Evolutionary conservation across 1,139 yeast species (phyloP).

Genomic region (Suhomyces bokatorum): DNA sequence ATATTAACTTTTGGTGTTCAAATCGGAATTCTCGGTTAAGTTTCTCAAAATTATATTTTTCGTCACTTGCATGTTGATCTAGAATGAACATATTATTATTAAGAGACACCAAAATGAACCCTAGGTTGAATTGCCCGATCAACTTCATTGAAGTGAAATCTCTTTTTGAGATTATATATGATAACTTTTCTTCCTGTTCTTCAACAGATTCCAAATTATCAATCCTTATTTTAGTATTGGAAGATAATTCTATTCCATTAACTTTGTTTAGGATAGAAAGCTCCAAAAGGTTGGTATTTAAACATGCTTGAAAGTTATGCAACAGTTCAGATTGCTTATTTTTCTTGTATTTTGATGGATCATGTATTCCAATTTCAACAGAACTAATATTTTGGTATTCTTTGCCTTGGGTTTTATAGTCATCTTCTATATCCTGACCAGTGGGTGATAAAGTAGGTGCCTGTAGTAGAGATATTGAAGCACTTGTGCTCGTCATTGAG

Average conservation of each 20-base stretch:
- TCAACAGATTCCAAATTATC: conserved; percentile 27
- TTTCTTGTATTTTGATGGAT: not conserved
- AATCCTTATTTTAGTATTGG: conserved; percentile 9
- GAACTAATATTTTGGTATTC: not conserved
- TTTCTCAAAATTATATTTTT: conserved; percentile 83
- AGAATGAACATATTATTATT: conserved; percentile 69
- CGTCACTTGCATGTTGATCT: conserved; percentile 98
- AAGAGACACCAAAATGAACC: conserved; percentile 73
- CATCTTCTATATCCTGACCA: not conserved
- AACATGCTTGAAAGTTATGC: conserved; percentile 10
- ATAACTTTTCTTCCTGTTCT: conserved; percentile 54
- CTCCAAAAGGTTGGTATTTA: not conserved
- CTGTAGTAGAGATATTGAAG: not conserved
- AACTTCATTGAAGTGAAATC: conserved; percentile 73
- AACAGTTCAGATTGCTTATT: conserved; percentile 8
- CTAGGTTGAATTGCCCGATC: conserved; percentile 90
- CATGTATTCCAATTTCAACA: not conserved
- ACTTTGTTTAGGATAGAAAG: not conserved
- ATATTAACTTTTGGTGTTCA: conserved; percentile 62
- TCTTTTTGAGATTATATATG: conserved; percentile 56
- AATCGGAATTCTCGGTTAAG: conserved; percentile 56
- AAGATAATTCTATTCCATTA: not conserved
- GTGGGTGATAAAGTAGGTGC: not conserved
- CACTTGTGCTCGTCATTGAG: no score
- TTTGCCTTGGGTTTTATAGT: no score